A percentile compares a stretch with the other conserved stretches of the same genome.
phyloP scores from a whole-genome alignment of 306 rosid genomes.

The Acacia confusa region DNA sequence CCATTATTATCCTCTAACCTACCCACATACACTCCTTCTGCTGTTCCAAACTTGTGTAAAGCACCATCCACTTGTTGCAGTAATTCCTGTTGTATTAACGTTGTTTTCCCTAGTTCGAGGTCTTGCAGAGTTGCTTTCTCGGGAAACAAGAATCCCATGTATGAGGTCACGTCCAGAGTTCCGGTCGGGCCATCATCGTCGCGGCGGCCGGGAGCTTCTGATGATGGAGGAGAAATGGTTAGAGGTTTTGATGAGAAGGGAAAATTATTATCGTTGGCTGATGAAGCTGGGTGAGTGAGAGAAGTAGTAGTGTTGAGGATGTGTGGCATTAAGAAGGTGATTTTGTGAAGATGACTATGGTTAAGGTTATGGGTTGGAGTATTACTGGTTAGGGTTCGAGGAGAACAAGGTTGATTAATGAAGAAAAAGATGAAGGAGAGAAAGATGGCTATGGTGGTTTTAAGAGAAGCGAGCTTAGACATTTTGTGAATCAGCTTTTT shows the following conservation, averaged over 20 bases:
- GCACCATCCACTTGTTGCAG: conserved; percentile 23
- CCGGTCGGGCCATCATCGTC: conserved; percentile 38
- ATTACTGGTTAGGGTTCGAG: not conserved
- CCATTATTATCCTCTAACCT: conserved; percentile 47
- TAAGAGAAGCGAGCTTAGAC: not conserved
- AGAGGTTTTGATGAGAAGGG: conserved; percentile 62
- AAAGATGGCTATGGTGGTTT: not conserved
- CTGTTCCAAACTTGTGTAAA: conserved; percentile 49
- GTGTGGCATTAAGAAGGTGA: conserved; percentile 12
- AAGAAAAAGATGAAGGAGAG: not conserved
- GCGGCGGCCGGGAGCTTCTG: conserved; percentile 46
- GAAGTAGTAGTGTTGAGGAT: not conserved
- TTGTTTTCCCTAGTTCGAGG: conserved; percentile 54
- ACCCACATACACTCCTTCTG: conserved; percentile 65
- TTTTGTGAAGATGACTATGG: not conserved
- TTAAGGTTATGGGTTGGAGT: not conserved
- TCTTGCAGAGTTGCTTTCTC: conserved; percentile 60
- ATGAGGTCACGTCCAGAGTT: conserved; percentile 45
- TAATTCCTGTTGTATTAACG: conserved; percentile 55
- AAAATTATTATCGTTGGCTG: conserved; percentile 23
- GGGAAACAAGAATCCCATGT: conserved; percentile 62
- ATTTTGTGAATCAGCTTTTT: not conserved
- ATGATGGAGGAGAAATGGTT: conserved; percentile 56
- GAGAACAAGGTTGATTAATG: not conserved
- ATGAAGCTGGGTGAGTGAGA: conserved; percentile 5